Evolutionary conservation across 23 red algal species (phyloP).

Genomic region (Gracilaria gracilis): DNA sequence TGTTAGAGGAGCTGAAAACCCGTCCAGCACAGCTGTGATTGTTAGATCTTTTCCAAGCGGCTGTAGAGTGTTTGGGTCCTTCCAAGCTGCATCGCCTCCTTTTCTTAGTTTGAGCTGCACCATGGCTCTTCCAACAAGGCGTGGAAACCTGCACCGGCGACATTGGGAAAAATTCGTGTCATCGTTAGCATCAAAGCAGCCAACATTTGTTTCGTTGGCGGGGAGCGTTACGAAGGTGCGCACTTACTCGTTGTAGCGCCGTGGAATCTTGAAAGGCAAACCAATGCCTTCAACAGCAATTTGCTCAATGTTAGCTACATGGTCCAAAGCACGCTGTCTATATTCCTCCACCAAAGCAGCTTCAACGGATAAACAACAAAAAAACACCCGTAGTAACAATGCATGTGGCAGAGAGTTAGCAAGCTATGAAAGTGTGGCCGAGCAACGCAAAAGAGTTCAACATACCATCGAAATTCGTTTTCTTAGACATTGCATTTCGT

Average conservation of each 20-base stretch:
- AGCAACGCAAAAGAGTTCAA: background rate
- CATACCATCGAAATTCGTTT: slow-evolving; percentile 69
- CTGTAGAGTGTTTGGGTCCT: background rate
- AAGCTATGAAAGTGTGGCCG: background rate
- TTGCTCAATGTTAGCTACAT: slow-evolving; percentile 75
- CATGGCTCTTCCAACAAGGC: slow-evolving; percentile 84
- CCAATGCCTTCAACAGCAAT: slow-evolving; percentile 68
- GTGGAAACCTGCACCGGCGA: slow-evolving; percentile 52
- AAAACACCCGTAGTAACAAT: background rate
- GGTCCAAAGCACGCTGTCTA: slow-evolving; percentile 47
- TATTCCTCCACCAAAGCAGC: slow-evolving; percentile 49
- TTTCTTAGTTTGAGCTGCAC: slow-evolving; percentile 82
- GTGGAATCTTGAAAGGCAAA: slow-evolving; percentile 86
- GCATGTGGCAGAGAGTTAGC: background rate
- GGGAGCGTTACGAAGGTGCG: background rate
- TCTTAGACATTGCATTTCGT: slow-evolving; percentile 53
- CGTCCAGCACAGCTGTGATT: slow-evolving; percentile 84
- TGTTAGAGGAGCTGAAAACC: slow-evolving; percentile 94
- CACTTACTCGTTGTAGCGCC: slow-evolving; percentile 76
- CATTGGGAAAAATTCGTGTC: background rate
- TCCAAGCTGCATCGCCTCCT: slow-evolving; percentile 27
- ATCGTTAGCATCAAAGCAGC: background rate
- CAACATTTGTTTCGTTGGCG: background rate
- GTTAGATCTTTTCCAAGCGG: slow-evolving; percentile 65
- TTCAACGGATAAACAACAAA: background rate